These are phyloP conservation scores for Volvox carteri DNA, from an alignment of 163 green algal species.

Conservation along the genomic window DNA sequence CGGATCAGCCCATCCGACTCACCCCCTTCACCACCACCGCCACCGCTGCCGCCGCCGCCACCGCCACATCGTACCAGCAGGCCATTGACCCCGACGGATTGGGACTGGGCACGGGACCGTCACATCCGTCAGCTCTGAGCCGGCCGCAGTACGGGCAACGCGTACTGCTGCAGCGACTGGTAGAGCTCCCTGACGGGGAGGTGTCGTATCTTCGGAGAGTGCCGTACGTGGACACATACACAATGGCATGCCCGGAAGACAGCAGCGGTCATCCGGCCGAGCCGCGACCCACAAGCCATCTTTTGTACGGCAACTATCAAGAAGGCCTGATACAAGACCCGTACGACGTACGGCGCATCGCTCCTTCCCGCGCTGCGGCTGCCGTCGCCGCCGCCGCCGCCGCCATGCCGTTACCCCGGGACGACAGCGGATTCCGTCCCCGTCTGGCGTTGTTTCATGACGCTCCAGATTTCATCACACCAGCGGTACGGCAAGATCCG, in stretches of 20 bases:
- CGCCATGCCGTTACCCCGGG: too few species aligned
- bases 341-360: background rate
- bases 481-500: too few species aligned
- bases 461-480: too few species aligned
- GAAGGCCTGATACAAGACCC: background rate
- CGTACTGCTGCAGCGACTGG: conserved; percentile 1
- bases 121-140: background rate
- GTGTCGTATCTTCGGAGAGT: background rate
- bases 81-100: too few species aligned
- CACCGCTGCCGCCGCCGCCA: background rate
- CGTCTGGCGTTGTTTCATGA: too few species aligned
- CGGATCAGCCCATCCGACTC: too few species aligned
- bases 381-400: too few species aligned
- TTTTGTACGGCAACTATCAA: background rate
- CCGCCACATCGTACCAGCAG: too few species aligned
- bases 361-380: too few species aligned
- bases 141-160: background rate
- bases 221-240: background rate
- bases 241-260: background rate
- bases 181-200: background rate
- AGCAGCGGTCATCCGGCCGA: background rate
- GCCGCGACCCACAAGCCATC: background rate
- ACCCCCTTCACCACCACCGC: background rate
- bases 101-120: background rate
- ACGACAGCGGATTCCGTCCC: too few species aligned